A percentile compares a stretch with the other conserved stretches of the same genome.
phyloP scores from a whole-genome alignment of 495 filamentous ascomycete genomes.

The Geoglossum glabrum region DNA sequence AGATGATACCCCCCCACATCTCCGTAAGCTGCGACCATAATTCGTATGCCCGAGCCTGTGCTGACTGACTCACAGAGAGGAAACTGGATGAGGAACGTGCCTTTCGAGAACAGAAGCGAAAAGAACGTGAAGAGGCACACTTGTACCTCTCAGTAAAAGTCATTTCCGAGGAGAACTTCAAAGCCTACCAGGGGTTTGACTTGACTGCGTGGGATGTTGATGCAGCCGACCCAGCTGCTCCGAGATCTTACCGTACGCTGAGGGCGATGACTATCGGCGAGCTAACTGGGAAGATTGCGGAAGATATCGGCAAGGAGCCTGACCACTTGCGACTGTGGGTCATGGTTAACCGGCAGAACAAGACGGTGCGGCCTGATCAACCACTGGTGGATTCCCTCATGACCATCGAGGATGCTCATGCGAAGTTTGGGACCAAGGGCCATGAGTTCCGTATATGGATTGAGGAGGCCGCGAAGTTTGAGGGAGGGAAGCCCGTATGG shows the following conservation, averaged over 20 bases:
- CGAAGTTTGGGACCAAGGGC: constrained; percentile 46
- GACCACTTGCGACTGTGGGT: constrained; percentile 66
- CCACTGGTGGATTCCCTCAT: constrained; percentile 58
- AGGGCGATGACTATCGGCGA: constrained; percentile 54
- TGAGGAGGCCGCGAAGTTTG: constrained; percentile 46
- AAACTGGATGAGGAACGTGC: constrained; percentile 66
- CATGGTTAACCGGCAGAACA: constrained; percentile 98
- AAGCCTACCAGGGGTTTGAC: constrained; percentile 65
- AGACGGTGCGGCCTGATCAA: constrained; percentile 77
- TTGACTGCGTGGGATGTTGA: constrained; percentile 50
- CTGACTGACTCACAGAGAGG: constrained; percentile 30
- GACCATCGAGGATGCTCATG: constrained; percentile 63
- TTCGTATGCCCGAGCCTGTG: not conserved
- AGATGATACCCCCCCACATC: constrained; percentile 64
- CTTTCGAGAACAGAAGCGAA: constrained; percentile 46
- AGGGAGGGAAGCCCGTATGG: constrained; percentile 50
- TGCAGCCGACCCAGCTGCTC: constrained; percentile 35
- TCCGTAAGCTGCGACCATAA: constrained; percentile 31
- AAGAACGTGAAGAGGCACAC: constrained; percentile 85
- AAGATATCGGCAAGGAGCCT: constrained; percentile 40
- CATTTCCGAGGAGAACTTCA: constrained; percentile 60
- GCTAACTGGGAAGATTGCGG: constrained; percentile 44
- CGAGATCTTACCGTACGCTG: constrained; percentile 45
- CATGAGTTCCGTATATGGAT: constrained; percentile 69
- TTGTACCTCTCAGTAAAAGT: constrained; percentile 70